phyloP scores from a whole-genome alignment of 148 eudicot species.

The Chenopodium suecicum region DNA sequence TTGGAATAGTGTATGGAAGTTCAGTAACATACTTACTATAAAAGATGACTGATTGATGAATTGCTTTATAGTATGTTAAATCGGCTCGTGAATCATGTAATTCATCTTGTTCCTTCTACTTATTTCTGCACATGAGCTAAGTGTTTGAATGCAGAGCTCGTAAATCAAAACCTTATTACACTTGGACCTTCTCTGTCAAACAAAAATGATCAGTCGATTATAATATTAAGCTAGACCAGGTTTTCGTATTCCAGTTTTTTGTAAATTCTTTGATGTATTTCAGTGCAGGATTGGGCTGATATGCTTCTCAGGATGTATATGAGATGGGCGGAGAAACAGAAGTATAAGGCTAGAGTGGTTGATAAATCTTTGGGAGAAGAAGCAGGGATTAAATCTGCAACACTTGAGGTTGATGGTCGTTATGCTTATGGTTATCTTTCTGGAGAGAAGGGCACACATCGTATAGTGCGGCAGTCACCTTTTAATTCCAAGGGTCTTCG shows the following conservation, averaged over 20 bases:
- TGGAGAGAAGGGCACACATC: constrained; percentile 95
- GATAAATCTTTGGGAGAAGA: constrained; percentile 94
- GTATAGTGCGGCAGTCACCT: constrained; percentile 93
- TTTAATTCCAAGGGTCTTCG: constrained; percentile 96
- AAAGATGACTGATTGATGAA: neutral
- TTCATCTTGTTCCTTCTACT: neutral
- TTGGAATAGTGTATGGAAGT: neutral
- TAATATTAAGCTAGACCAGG: neutral
- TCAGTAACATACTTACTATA: neutral
- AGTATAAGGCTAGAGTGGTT: constrained; percentile 79
- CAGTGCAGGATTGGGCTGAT: constrained; percentile 99
- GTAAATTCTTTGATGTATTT: constrained; percentile 60
- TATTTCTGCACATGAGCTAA: neutral
- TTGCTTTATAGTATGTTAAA: neutral
- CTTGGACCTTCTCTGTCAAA: neutral
- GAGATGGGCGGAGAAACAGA: constrained; percentile 98
- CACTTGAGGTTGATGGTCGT: constrained; percentile 83
- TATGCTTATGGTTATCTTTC: constrained; percentile 97
- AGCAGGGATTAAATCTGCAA: constrained; percentile 98
- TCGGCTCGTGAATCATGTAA: neutral
- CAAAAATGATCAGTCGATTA: neutral
- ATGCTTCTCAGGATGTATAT: constrained; percentile 98
- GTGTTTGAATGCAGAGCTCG: neutral
- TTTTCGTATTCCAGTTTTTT: constrained; percentile 28
- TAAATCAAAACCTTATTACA: neutral